Conservation (phyloP, 2,329 filamentous ascomycete genomes). For the Paecilomyces formosus region DNA sequence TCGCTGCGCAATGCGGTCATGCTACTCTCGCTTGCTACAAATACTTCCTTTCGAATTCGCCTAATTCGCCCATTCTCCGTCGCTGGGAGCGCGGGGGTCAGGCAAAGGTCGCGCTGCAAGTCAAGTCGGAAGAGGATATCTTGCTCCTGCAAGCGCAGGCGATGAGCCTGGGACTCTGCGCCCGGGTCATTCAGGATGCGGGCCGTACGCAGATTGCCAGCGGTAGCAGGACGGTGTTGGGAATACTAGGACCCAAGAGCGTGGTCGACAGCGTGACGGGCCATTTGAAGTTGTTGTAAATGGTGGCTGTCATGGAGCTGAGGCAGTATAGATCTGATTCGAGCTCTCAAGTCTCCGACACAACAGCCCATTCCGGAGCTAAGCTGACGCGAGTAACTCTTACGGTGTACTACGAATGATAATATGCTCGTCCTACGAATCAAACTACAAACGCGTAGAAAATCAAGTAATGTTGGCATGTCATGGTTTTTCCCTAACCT, state of each 20-base stretch:
- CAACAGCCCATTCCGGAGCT: neutral
- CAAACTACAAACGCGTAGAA: neutral
- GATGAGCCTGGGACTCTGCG: conserved; percentile 73
- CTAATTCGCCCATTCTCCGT: conserved; percentile 55
- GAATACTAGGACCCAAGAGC: conserved; percentile 74
- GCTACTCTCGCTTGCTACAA: conserved; percentile 99
- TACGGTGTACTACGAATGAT: neutral
- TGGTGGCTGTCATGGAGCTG: conserved; percentile 2
- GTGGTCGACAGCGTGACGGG: conserved; percentile 82
- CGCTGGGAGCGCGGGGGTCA: conserved; percentile 84
- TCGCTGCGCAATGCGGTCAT: conserved; percentile 89
- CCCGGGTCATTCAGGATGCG: conserved; percentile 89
- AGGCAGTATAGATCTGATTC: neutral
- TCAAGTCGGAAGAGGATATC: conserved; percentile 73
- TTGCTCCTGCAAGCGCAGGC: conserved; percentile 73
- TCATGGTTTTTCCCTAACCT: conserved; percentile 89
- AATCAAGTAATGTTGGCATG: conserved; percentile 53
- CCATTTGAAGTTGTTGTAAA: conserved; percentile 70
- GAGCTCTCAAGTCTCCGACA: neutral
- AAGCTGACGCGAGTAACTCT: neutral
- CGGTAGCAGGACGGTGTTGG: conserved; percentile 86
- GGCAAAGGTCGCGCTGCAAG: conserved; percentile 87
- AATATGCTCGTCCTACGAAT: neutral
- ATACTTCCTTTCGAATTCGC: conserved; percentile 54
- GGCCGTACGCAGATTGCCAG: conserved; percentile 93